These are phyloP conservation scores for Phyllostachys edulis DNA, from an alignment of 176 grass and related monocot genomes.

Conservation along the genomic window DNA sequence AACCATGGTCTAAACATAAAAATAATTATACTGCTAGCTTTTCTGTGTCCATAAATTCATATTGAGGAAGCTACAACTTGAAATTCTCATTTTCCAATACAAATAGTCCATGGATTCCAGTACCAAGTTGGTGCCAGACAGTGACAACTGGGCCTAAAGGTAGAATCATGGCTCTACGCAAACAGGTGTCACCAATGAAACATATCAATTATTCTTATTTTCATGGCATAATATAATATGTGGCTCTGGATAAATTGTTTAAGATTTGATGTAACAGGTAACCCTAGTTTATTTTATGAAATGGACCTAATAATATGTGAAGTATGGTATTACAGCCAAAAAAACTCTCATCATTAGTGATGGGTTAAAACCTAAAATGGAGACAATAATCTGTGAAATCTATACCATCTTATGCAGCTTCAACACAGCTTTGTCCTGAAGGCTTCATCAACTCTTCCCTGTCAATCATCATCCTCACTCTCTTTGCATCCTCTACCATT, in stretches of 20 bases:
- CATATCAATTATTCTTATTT: not conserved
- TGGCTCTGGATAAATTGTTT: not conserved
- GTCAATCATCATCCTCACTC: conserved; percentile 64
- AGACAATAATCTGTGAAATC: not conserved
- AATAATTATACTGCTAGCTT: not conserved
- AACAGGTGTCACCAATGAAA: not conserved
- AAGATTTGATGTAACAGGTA: not conserved
- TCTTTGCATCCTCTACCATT: conserved; percentile 57
- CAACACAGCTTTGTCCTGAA: conserved; percentile 52
- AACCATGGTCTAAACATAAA: not conserved
- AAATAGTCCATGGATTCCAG: not conserved
- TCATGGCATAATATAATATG: not conserved
- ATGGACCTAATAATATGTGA: not conserved
- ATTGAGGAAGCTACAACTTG: not conserved
- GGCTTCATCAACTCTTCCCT: conserved; percentile 54
- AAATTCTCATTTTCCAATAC: not conserved
- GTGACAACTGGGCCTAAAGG: not conserved
- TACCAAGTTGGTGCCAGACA: not conserved
- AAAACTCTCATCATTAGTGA: not conserved
- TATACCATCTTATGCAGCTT: conserved; percentile 14
- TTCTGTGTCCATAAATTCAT: not conserved
- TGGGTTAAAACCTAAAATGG: not conserved
- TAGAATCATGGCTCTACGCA: not conserved
- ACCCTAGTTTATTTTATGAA: not conserved
- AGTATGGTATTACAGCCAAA: not conserved